Conservation (phyloP, 75 land plant genomes). For the Sequoiadendron giganteum region DNA sequence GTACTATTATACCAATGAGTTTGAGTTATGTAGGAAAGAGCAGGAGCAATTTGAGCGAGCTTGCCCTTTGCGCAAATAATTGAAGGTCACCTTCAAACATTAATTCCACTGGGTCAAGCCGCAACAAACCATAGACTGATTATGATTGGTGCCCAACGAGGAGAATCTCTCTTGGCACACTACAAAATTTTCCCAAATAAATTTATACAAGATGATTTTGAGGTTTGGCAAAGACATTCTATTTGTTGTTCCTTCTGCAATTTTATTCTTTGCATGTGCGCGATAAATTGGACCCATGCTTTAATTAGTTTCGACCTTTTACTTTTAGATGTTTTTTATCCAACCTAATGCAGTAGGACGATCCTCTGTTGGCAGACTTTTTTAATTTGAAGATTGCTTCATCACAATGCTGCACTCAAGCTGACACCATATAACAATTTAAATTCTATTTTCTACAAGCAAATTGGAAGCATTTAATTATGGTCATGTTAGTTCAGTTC, state of each 20-base stretch:
- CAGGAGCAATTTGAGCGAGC: slow-evolving; percentile 72
- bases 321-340: neutral
- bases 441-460: neutral
- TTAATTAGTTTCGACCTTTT: neutral
- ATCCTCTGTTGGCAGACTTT: neutral
- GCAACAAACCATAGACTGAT: neutral
- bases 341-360: neutral
- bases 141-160: neutral
- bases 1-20: slow-evolving; percentile 88
- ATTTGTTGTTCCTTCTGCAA: neutral
- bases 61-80: slow-evolving; percentile 37
- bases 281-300: neutral
- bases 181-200: neutral
- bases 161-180: slow-evolving; percentile 6
- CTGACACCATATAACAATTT: neutral
- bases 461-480: neutral
- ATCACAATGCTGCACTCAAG: neutral
- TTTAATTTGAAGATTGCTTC: neutral
- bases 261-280: neutral
- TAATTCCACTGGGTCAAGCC: neutral
- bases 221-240: neutral
- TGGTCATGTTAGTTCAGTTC: neutral
- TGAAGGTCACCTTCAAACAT: neutral
- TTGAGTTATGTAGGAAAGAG: slow-evolving; percentile 81
- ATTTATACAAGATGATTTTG: neutral